A percentile compares a stretch with the other conserved stretches of the same genome.
phyloP scores from a whole-genome alignment of 139 green algal species.

The Gonium pectorale region DNA sequence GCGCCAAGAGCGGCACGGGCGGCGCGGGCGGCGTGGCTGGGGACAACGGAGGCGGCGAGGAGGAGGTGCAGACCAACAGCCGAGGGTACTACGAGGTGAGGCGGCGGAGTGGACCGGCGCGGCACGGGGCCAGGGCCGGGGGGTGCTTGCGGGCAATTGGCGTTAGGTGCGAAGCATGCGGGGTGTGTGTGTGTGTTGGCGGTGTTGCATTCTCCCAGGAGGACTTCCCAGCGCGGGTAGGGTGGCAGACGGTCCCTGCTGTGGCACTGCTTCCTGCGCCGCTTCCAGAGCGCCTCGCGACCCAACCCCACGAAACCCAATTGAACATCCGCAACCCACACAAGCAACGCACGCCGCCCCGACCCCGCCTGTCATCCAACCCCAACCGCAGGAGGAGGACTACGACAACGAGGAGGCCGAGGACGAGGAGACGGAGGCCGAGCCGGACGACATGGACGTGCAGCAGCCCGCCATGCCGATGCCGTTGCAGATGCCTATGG shows the following conservation, averaged over 20 bases:
- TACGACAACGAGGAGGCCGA: slow-evolving; percentile 28
- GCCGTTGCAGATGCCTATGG: background rate
- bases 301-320: too few species aligned
- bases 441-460: slow-evolving; percentile 32
- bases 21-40: slow-evolving; percentile 9
- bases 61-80: slow-evolving; percentile 42
- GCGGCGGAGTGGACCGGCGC: background rate
- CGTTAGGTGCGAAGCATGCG: too few species aligned
- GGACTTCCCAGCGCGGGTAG: too few species aligned
- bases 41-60: background rate
- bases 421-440: slow-evolving; percentile 36
- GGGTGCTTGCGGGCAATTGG: too few species aligned
- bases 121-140: too few species aligned
- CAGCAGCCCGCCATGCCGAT: background rate
- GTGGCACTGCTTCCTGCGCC: background rate
- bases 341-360: too few species aligned
- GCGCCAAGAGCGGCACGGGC: slow-evolving; percentile 36
- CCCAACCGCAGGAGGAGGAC: slow-evolving; percentile 44
- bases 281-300: too few species aligned
- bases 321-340: too few species aligned
- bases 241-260: background rate
- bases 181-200: too few species aligned
- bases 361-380: too few species aligned
- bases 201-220: too few species aligned
- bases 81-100: slow-evolving; percentile 41